A percentile compares a stretch with the other conserved stretches of the same genome.
Evolutionary conservation across 306 rosid species (phyloP).

Genomic region (Crotalaria pallida): DNA sequence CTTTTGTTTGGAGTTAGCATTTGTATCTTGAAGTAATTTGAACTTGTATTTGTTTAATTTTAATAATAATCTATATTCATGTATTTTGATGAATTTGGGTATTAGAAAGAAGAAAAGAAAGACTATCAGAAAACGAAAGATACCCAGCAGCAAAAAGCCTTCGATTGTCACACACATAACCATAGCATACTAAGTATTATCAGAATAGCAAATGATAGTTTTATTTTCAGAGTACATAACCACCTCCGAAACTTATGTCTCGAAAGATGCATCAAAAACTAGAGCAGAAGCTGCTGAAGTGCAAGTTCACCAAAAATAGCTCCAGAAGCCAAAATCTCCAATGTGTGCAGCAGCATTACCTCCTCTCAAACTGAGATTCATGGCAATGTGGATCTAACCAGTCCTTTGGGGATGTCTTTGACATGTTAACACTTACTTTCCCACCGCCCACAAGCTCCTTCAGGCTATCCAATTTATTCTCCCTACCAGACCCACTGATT

Average conservation of each 20-base stretch:
- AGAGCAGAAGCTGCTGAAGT: background rate
- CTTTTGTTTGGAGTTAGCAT: no score
- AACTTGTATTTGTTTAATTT: background rate
- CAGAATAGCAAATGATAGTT: background rate
- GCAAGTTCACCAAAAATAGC: slow-evolving; percentile 11
- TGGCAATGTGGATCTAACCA: slow-evolving; percentile 98
- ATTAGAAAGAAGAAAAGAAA: no score
- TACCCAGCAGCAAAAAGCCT: background rate
- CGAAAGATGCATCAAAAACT: slow-evolving; percentile 21
- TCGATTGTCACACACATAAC: background rate
- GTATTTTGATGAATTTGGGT: background rate
- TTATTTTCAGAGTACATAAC: slow-evolving; percentile 38
- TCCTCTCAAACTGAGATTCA: slow-evolving; percentile 76
- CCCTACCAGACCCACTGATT: slow-evolving; percentile 56
- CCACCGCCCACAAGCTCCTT: slow-evolving; percentile 90
- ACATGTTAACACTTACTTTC: slow-evolving; percentile 33
- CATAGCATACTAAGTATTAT: background rate
- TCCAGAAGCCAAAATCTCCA: slow-evolving; percentile 10
- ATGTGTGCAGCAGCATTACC: slow-evolving; percentile 40
- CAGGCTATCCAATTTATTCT: slow-evolving; percentile 79
- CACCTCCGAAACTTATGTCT: slow-evolving; percentile 7
- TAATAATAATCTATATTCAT: no score
- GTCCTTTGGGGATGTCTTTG: slow-evolving; percentile 58
- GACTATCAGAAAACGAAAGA: background rate
- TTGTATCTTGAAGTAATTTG: background rate